phyloP scores from a whole-genome alignment of 352 stramenopile species.

The Pythium volutum region DNA sequence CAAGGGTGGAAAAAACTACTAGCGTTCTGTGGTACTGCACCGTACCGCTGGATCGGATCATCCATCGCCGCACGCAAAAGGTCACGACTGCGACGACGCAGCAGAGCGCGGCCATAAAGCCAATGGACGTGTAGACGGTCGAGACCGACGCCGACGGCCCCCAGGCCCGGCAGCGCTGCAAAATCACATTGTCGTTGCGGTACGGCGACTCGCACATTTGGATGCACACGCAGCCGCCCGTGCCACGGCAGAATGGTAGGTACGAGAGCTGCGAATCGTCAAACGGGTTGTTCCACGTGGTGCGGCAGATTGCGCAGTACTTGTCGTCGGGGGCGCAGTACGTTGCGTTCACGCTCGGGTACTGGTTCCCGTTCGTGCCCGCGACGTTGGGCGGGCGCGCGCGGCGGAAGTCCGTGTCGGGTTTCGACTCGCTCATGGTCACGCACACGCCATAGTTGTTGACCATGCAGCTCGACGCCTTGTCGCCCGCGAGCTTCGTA shows the following conservation, averaged over 20 bases:
- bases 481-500: slow-evolving; percentile 15
- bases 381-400: background rate
- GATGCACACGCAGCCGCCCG: slow-evolving; percentile 21
- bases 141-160: slow-evolving; percentile 3
- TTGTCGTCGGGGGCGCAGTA: slow-evolving; percentile 18
- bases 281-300: slow-evolving; percentile 25
- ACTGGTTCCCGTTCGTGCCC: slow-evolving; percentile 3
- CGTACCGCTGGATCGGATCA: slow-evolving; percentile 6
- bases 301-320: slow-evolving; percentile 20
- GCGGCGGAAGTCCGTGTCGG: slow-evolving; percentile 17
- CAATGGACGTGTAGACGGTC: slow-evolving; percentile 19
- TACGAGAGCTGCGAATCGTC: slow-evolving; percentile 22
- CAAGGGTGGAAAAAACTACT: no score
- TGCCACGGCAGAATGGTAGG: slow-evolving; percentile 21
- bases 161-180: slow-evolving; percentile 16
- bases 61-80: slow-evolving; percentile 13
- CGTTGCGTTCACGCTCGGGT: slow-evolving; percentile 20
- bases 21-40: no score
- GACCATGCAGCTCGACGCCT: slow-evolving; percentile 18
- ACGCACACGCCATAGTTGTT: slow-evolving; percentile 20
- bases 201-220: slow-evolving; percentile 18
- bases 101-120: slow-evolving; percentile 18
- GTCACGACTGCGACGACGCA: slow-evolving; percentile 14
- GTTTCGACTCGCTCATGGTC: slow-evolving; percentile 13
- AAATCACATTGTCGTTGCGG: slow-evolving; percentile 24